Evolutionary conservation across 164 flowering plant species (phyloP), one percentile per base, ranked within the genome.

Genomic region (Berberis thunbergii): DNA sequence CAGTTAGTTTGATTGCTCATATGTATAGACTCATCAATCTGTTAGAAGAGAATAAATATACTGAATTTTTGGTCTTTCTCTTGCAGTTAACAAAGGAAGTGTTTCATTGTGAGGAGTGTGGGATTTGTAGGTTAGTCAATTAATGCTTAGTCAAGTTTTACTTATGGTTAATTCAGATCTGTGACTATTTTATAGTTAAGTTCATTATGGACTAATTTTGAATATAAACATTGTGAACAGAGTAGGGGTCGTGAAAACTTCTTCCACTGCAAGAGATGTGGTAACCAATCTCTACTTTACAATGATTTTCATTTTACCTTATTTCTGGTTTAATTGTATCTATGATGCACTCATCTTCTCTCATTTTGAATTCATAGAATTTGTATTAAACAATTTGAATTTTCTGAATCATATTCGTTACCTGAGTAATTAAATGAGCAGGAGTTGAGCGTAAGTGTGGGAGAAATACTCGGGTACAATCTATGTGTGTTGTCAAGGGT

Each of bases 81-180:
- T 58, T 67, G 60, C 69, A 76, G 79, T 76, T 73, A 46, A 76
- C 64, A 26, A 93, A 88, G 72, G 77, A 71, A 45, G 97, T 86
- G 73, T 93, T 90, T 68, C 96, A 90, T 70, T 93, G 98, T 64
- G 71, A 87, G 61, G 95, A 90, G 41, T 93, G 98, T 75, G 97
- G 98, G 56, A 88, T 93, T 61, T 93, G 98, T 76, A 84, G 98
- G 98, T 93, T 26, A 52, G 11, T 3, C 10, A 9, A 52, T 1
- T 45, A 53, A 59, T 7, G 5, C 38, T 43, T 5, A 13, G 11
- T 57, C 12, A 7, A 40, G 9, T 2, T 56, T n/a, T 8, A 5
- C 41, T 4, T 9, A 26, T 44, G 61, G n/a, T 62, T 45, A 2
- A 8, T 26, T 58, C 10, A 56, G 5, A 45, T 60, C 26, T 26